These are phyloP conservation scores for Kazachstania psychrophila DNA, from an alignment of 805 yeast genomes.

Conservation along the genomic window DNA sequence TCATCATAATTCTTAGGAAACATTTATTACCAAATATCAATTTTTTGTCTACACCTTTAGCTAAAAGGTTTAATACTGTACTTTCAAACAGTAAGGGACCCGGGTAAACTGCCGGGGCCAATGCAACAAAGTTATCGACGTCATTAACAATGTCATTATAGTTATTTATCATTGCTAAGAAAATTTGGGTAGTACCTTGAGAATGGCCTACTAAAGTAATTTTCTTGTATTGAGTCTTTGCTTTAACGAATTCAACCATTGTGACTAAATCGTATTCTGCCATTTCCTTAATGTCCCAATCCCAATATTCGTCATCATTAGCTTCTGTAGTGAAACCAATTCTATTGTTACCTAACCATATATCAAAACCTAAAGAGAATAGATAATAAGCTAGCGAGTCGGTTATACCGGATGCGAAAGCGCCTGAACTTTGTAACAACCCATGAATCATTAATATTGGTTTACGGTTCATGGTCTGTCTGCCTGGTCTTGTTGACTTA, in stretches of 20 bases:
- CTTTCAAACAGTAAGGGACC: slow-evolving; percentile 63
- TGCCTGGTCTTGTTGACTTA: slow-evolving; percentile 7
- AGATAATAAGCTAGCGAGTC: slow-evolving; percentile 61
- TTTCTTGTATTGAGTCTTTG: slow-evolving; percentile 32
- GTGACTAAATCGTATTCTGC: slow-evolving; percentile 69
- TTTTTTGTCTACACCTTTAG: slow-evolving; percentile 37
- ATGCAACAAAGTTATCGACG: slow-evolving; percentile 58
- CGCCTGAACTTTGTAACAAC: slow-evolving; percentile 75
- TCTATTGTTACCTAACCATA: slow-evolving; percentile 88
- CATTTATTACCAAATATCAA: slow-evolving; percentile 64
- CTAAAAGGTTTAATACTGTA: slow-evolving; percentile 49
- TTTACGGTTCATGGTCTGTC: slow-evolving; percentile 26
- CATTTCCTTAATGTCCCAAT: slow-evolving; percentile 83
- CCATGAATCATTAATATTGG: slow-evolving; percentile 85
- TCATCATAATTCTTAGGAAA: slow-evolving; percentile 67
- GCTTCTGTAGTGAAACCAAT: slow-evolving; percentile 68
- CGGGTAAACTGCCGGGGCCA: slow-evolving; percentile 89
- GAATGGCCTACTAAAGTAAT: slow-evolving; percentile 72
- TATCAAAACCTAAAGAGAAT: slow-evolving; percentile 56
- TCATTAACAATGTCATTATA: slow-evolving; percentile 35
- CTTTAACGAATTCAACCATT: slow-evolving; percentile 52
- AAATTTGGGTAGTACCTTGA: slow-evolving; percentile 86
- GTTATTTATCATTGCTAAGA: slow-evolving; percentile 49
- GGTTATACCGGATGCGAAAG: slow-evolving; percentile 70
- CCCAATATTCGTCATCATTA: slow-evolving; percentile 52